phyloP scores from a whole-genome alignment of 1,284 basidiomycete species.

The Rhodotorula sp. region DNA sequence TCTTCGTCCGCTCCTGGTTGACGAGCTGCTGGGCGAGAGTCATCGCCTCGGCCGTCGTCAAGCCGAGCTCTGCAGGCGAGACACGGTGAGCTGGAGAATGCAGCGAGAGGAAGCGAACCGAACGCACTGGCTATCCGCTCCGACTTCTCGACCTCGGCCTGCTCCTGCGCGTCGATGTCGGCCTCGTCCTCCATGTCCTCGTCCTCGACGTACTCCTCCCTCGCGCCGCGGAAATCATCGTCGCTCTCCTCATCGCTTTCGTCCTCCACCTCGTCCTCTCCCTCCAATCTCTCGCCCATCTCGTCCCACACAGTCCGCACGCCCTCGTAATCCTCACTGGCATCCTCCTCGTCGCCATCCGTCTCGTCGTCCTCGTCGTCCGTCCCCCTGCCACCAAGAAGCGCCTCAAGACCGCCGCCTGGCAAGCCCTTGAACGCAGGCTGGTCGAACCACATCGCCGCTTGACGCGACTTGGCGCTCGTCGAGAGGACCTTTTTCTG shows the following conservation, averaged over 20 bases:
- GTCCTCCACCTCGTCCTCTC: slow-evolving; percentile 1
- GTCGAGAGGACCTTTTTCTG: slow-evolving; percentile 29
- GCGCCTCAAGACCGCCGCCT: slow-evolving; percentile 54
- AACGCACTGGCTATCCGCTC: slow-evolving; percentile 67
- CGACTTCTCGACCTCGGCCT: slow-evolving; percentile 58
- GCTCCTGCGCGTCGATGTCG: slow-evolving; percentile 58
- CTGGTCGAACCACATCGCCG: slow-evolving; percentile 91
- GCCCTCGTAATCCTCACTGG: slow-evolving; percentile 45
- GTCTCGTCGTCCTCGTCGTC: slow-evolving; percentile 45
- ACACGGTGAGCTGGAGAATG: neutral
- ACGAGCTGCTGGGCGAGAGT: slow-evolving; percentile 89
- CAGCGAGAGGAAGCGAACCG: neutral
- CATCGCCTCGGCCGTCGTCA: slow-evolving; percentile 87
- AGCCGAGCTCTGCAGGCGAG: slow-evolving; percentile 66
- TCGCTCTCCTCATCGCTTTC: slow-evolving; percentile 53
- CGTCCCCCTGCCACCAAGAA: slow-evolving; percentile 48
- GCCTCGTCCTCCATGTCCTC: slow-evolving; percentile 73
- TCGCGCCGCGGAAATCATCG: slow-evolving; percentile 71
- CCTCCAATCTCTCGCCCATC: slow-evolving; percentile 44
- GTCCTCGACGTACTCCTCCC: slow-evolving; percentile 61
- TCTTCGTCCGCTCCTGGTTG: slow-evolving; percentile 85
- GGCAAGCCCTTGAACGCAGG: slow-evolving; percentile 80
- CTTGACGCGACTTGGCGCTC: slow-evolving; percentile 53
- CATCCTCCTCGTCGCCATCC: slow-evolving; percentile 44
- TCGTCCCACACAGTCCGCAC: slow-evolving; percentile 41